Conservation (phyloP, 129 eudicot genomes). For the Lonicera japonica region DNA sequence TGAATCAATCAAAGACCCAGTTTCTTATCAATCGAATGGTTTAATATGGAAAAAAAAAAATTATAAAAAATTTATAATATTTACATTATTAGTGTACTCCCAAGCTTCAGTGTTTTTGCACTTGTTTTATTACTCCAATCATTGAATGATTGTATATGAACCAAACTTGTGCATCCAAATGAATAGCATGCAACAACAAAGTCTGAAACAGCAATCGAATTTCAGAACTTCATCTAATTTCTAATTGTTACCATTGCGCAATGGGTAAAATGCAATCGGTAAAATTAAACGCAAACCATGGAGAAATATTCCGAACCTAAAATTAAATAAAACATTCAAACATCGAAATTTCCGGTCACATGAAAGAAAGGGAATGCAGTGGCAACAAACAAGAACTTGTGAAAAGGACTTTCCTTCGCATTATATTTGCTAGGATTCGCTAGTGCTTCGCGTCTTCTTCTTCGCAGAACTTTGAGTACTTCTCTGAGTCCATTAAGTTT, state of each 20-base stretch:
- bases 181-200: no score
- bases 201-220: no score
- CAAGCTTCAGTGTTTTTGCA: no score
- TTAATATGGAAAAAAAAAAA: no score
- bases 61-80: no score
- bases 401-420: not conserved
- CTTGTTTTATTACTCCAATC: no score
- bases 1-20: no score
- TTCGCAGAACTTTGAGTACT: constrained; percentile 83
- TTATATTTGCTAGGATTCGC: not conserved
- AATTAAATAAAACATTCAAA: constrained; percentile 6
- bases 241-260: not conserved
- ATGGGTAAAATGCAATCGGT: not conserved
- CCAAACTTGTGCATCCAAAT: no score
- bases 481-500: constrained; percentile 62
- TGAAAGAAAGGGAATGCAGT: not conserved
- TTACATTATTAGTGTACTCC: no score
- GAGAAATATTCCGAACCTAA: constrained; percentile 3
- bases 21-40: no score
- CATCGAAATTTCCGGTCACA: not conserved
- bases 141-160: no score
- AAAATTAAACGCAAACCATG: not conserved
- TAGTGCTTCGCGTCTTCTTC: constrained; percentile 70
- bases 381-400: not conserved
- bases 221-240: no score